Conservation (phyloP, 2,329 filamentous ascomycete species). For the Trichoderma hamatum region DNA sequence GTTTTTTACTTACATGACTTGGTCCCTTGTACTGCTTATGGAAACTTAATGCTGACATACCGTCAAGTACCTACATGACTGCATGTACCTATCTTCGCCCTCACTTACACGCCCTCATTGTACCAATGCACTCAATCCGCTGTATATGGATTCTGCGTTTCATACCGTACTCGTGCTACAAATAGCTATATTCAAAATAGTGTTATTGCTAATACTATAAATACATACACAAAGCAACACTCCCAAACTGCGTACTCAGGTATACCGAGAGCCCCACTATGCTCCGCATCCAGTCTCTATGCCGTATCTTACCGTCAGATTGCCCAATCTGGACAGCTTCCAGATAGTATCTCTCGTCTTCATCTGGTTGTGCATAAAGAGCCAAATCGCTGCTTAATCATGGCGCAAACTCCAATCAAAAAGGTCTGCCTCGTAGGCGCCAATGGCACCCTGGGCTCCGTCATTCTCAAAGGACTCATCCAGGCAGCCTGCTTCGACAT, state of each 20-base stretch:
- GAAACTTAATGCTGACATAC: not conserved
- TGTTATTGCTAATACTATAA: not conserved
- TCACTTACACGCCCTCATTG: not conserved
- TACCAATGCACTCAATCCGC: not conserved
- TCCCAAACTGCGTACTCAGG: not conserved
- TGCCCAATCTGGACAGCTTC: constrained; percentile 2
- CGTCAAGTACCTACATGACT: not conserved
- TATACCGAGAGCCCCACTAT: not conserved
- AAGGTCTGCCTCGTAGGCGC: constrained; percentile 43
- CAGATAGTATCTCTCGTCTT: not conserved
- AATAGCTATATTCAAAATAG: not conserved
- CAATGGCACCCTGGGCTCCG: constrained; percentile 46
- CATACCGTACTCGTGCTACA: not conserved
- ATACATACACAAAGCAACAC: not conserved
- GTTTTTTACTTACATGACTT: not conserved
- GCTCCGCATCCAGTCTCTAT: not conserved
- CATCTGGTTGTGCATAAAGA: not conserved
- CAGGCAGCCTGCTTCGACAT: constrained; percentile 49
- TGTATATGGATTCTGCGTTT: not conserved
- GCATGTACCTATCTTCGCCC: not conserved
- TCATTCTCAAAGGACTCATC: constrained; percentile 44
- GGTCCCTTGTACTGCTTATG: not conserved
- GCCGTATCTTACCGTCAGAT: not conserved
- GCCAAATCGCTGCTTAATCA: not conserved
- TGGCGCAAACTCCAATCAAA: constrained; percentile 31